Conservation (phyloP, 2,329 filamentous ascomycete genomes). For the Fulvia fulva region DNA sequence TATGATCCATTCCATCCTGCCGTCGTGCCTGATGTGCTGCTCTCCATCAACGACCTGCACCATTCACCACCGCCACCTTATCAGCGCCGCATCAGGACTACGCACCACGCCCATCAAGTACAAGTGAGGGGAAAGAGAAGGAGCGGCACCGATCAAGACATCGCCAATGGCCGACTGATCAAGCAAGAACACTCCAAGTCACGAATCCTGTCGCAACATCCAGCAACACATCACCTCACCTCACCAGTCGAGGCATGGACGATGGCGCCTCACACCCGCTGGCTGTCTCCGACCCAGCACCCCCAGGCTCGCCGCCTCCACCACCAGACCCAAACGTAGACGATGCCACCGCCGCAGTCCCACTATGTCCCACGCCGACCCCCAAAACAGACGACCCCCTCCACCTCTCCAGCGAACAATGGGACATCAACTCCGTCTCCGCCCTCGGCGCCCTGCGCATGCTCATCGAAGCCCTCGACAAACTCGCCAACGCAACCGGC, state of each 20-base stretch:
- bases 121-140: neutral
- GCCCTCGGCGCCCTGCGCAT: conserved; percentile 73
- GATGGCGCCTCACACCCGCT: conserved; percentile 18
- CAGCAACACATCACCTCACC: neutral
- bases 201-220: neutral
- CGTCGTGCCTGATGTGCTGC: neutral
- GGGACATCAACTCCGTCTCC: conserved; percentile 70
- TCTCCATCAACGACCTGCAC: neutral
- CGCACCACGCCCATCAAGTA: neutral
- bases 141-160: neutral
- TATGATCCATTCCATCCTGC: neutral
- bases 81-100: neutral
- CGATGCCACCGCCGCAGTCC: conserved; percentile 20
- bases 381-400: conserved; percentile 29
- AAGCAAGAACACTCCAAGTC: neutral
- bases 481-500: conserved; percentile 67
- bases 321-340: conserved; percentile 26
- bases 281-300: conserved; percentile 9
- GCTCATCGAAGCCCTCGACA: conserved; percentile 57
- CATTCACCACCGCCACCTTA: neutral
- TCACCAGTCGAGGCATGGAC: conserved; percentile 22
- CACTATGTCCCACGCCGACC: conserved; percentile 11
- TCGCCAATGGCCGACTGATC: neutral
- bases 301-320: conserved; percentile 20
- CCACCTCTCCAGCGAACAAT: conserved; percentile 36